Evolutionary conservation across 2,329 filamentous ascomycete species (phyloP).

Genomic region (Fusarium sp.): DNA sequence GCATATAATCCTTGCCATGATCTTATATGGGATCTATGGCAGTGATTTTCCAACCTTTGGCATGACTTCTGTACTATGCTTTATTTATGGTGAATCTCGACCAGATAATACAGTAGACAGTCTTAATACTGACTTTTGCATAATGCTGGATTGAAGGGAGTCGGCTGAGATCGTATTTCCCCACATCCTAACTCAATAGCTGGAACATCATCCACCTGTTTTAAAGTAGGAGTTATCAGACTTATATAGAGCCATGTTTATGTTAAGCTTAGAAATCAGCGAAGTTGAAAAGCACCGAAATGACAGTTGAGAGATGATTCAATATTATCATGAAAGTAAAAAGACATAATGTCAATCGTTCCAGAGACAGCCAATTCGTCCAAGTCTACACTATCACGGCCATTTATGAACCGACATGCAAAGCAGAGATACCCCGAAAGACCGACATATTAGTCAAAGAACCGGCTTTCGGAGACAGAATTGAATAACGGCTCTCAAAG

Average conservation of each 20-base stretch:
- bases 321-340: accelerated
- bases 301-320: not conserved
- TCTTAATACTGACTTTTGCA: not conserved
- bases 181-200: no score
- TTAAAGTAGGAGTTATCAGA: not conserved
- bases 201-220: not conserved
- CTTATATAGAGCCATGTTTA: no score
- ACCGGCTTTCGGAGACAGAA: conserved; percentile 2
- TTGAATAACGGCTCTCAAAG: not conserved
- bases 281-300: not conserved
- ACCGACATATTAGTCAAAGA: conserved; percentile 7
- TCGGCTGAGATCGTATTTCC: no score
- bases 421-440: conserved; percentile 21
- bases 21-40: not conserved
- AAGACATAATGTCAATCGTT: not conserved
- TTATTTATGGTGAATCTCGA: no score
- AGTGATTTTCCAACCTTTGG: not conserved
- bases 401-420: not conserved
- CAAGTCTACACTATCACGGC: not conserved
- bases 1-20: no score
- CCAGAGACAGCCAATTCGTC: not conserved
- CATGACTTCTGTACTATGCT: not conserved
- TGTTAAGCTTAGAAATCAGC: not conserved
- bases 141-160: not conserved
- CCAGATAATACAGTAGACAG: not conserved